phyloP scores from a whole-genome alignment of 2,329 filamentous ascomycete species.

The Fusarium hainanense region DNA sequence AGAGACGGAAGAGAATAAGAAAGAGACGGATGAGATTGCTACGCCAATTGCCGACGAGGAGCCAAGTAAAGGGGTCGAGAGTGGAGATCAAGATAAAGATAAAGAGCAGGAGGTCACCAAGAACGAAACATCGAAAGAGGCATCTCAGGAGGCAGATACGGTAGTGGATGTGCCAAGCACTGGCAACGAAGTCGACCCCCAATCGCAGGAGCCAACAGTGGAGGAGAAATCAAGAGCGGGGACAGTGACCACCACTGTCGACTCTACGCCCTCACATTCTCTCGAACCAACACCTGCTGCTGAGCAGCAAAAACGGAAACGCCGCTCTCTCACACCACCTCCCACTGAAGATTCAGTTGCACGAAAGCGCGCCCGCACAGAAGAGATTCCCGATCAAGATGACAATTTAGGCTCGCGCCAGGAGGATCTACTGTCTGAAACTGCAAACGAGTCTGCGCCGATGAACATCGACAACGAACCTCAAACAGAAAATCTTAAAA shows the following conservation, averaged over 20 bases:
- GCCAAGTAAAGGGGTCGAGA: conserved; percentile 3
- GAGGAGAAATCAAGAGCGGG: conserved; percentile 23
- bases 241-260: conserved; percentile 19
- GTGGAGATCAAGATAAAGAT: conserved; percentile 5
- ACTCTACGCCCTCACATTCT: conserved; percentile 20
- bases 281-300: conserved; percentile 25
- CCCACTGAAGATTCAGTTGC: conserved; percentile 64
- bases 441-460: conserved; percentile 17
- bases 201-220: conserved; percentile 10
- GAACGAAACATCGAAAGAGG: conserved; percentile 15
- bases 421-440: conserved; percentile 17
- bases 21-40: background rate
- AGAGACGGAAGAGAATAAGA: conserved; percentile 1
- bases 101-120: conserved; percentile 15
- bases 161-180: conserved; percentile 10
- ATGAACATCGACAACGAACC: conserved; percentile 29
- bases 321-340: conserved; percentile 71
- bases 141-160: background rate
- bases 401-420: conserved; percentile 18
- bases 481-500: conserved; percentile 7
- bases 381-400: conserved; percentile 35
- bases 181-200: conserved; percentile 18
- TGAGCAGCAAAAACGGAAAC: conserved; percentile 70
- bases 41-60: conserved; percentile 4
- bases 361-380: conserved; percentile 66